A percentile compares a stretch with the other conserved stretches of the same genome.
Conservation (phyloP, 2,329 filamentous ascomycete species). For the Zymoseptoria tritici region DNA sequence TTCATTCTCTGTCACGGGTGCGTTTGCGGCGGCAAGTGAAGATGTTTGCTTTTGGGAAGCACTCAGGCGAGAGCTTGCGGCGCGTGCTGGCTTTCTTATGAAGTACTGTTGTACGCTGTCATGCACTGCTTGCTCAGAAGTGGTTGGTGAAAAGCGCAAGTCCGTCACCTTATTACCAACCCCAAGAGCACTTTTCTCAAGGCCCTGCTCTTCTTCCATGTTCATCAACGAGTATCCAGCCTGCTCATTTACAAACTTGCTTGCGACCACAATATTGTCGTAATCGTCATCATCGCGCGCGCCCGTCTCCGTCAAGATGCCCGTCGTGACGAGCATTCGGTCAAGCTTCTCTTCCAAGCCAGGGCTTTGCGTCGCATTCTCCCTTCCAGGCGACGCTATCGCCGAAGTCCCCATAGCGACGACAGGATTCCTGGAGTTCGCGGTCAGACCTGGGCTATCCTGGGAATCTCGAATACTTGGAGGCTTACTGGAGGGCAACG, state of each 20-base stretch:
- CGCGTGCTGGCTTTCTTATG: not conserved
- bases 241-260: not conserved
- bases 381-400: not conserved
- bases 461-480: not conserved
- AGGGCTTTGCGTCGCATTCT: not conserved
- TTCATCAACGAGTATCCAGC: not conserved
- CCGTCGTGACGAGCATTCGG: slow-evolving; percentile 6
- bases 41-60: not conserved
- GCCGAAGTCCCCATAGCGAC: not conserved
- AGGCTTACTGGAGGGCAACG: slow-evolving; percentile 18
- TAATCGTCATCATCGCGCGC: not conserved
- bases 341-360: not conserved
- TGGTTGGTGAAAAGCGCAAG: not conserved
- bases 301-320: not conserved
- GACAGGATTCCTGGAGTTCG: not conserved
- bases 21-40: not conserved
- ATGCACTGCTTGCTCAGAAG: not conserved
- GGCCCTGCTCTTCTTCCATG: not conserved
- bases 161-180: not conserved
- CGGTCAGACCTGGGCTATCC: not conserved
- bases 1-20: not conserved
- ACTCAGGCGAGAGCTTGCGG: not conserved
- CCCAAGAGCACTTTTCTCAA: not conserved
- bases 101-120: not conserved
- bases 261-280: not conserved